Percentiles rank a stretch among this genome's conserved stretches.
Conservation (phyloP, 164 flowering plant genomes). For the Dillenia suffruticosa region DNA sequence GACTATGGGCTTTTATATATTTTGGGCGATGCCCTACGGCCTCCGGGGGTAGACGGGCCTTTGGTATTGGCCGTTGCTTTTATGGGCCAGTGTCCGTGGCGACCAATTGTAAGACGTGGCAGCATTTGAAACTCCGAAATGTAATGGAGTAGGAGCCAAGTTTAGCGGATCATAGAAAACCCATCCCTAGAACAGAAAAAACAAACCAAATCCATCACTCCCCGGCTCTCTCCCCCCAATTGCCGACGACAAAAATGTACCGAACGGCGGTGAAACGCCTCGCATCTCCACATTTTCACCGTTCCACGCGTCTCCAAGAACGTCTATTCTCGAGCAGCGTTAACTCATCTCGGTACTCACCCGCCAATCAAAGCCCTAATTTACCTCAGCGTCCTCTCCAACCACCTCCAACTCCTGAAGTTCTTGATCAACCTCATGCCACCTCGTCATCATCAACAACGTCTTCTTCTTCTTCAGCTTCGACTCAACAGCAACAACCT, state of each 20-base stretch:
- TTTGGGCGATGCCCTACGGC: too few species aligned
- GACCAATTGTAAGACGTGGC: too few species aligned
- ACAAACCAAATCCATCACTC: neutral
- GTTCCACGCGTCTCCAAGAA: neutral
- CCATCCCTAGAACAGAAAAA: too few species aligned
- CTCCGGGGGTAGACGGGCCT: too few species aligned
- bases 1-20: too few species aligned
- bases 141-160: too few species aligned
- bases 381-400: neutral
- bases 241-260: constrained; percentile 7
- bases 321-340: neutral
- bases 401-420: constrained; percentile 8
- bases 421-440: too few species aligned
- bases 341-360: constrained; percentile 13
- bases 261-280: constrained; percentile 15
- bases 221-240: neutral
- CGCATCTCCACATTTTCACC: constrained; percentile 3
- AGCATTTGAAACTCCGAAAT: too few species aligned
- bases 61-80: too few species aligned
- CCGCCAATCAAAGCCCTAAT: constrained; percentile 9
- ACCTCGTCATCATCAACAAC: too few species aligned
- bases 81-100: too few species aligned
- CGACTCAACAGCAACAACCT: constrained; percentile 7
- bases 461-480: constrained; percentile 10
- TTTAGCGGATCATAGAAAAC: too few species aligned